Evolutionary conservation across 2,329 filamentous ascomycete genomes (phyloP).

Genomic region (Sporothrix curviconia): DNA sequence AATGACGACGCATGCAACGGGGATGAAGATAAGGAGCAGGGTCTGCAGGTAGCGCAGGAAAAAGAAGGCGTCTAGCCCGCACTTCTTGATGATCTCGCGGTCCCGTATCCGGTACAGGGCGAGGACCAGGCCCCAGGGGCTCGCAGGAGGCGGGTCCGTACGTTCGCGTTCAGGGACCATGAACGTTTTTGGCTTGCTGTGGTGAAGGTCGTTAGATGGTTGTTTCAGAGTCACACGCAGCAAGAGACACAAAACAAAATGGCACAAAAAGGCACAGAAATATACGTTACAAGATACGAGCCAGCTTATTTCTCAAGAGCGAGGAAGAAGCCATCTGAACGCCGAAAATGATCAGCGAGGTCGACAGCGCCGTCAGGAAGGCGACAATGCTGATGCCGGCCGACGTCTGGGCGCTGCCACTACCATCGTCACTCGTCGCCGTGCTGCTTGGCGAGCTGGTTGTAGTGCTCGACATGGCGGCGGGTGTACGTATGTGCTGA

Average conservation of each 20-base stretch:
- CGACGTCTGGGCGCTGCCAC: slow-evolving; percentile 23
- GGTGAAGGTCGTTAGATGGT: background rate
- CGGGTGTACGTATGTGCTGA: too few relatives aligned
- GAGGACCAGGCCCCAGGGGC: slow-evolving; percentile 45
- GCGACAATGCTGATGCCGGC: slow-evolving; percentile 42
- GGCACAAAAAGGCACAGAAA: background rate
- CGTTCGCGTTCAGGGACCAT: slow-evolving; percentile 80
- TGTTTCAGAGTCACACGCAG: slow-evolving; percentile 1
- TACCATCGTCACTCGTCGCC: slow-evolving; percentile 13
- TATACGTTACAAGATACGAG: slow-evolving; percentile 69
- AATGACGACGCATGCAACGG: slow-evolving; percentile 68
- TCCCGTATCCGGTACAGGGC: slow-evolving; percentile 62
- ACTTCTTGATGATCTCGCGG: slow-evolving; percentile 86
- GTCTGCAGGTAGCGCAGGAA: slow-evolving; percentile 77
- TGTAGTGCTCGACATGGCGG: slow-evolving; percentile 18
- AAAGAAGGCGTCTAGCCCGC: slow-evolving; percentile 93
- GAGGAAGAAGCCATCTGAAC: slow-evolving; percentile 65
- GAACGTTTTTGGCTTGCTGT: slow-evolving; percentile 74
- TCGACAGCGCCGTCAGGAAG: slow-evolving; percentile 60
- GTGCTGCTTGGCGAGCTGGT: slow-evolving; percentile 9
- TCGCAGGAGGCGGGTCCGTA: slow-evolving; percentile 63
- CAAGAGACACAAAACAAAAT: background rate
- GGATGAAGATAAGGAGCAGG: slow-evolving; percentile 85
- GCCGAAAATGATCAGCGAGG: slow-evolving; percentile 56
- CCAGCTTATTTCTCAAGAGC: slow-evolving; percentile 68